phyloP scores from a whole-genome alignment of 2,329 filamentous ascomycete species.

The Fusarium temperatum region DNA sequence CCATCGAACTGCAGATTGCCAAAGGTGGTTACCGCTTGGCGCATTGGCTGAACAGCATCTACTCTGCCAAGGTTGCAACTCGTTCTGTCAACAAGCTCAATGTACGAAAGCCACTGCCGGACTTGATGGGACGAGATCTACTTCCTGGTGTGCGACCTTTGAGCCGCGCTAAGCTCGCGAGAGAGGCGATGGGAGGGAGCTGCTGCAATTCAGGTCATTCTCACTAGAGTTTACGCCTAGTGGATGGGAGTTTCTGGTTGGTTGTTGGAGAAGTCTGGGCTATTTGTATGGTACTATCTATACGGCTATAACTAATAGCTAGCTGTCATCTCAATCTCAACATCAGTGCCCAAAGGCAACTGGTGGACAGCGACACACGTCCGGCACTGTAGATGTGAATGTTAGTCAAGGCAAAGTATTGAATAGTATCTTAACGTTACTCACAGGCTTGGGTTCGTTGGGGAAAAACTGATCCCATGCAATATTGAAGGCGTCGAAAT shows the following conservation, averaged over 20 bases:
- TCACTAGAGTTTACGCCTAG: not conserved
- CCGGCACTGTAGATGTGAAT: not conserved
- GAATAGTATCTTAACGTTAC: not conserved
- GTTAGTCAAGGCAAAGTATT: not conserved
- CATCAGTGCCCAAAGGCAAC: not conserved
- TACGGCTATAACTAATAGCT: not conserved
- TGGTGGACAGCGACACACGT: conserved; percentile 7
- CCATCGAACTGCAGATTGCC: not conserved
- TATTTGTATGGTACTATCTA: fast-evolving
- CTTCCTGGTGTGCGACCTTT: not conserved
- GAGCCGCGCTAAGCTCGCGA: not conserved
- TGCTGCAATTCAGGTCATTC: not conserved
- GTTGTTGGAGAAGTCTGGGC: not conserved
- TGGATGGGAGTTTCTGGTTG: not conserved
- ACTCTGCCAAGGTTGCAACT: not conserved
- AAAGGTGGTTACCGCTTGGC: not conserved
- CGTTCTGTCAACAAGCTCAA: not conserved
- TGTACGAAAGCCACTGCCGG: not conserved
- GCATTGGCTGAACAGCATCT: conserved; percentile 3
- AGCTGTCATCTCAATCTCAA: conserved; percentile 11
- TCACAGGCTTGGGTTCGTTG: not conserved
- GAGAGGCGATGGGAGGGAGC: not conserved
- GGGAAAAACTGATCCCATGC: conserved; percentile 12
- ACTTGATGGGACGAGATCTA: not conserved
- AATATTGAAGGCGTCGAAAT: not conserved